Conservation (phyloP, 306 rosid species). For the Dicorynia guianensis region DNA sequence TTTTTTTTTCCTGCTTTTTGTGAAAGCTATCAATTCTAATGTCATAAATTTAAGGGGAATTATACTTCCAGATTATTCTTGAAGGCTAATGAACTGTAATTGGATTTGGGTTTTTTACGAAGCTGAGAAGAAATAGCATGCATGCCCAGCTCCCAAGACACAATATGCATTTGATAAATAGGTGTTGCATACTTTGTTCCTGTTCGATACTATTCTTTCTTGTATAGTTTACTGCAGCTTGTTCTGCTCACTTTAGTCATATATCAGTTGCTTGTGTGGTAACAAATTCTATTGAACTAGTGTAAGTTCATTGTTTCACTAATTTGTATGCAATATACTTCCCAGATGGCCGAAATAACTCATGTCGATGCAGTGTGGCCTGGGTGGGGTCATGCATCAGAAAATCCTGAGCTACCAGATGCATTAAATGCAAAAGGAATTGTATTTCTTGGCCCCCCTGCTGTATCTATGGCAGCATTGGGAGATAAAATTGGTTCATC, state of each 20-base stretch:
- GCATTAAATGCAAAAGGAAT: constrained; percentile 89
- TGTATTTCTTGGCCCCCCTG: constrained; percentile 95
- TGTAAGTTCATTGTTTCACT: constrained; percentile 21
- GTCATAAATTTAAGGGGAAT: background rate
- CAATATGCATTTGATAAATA: constrained; percentile 17
- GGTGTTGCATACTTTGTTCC: constrained; percentile 9
- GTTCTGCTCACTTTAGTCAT: constrained; percentile 29
- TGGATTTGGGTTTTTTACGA: too few relatives aligned
- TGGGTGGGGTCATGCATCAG: constrained; percentile 99
- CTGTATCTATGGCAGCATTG: constrained; percentile 93
- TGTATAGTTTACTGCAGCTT: constrained; percentile 23
- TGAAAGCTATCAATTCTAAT: constrained; percentile 7
- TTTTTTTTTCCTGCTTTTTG: background rate
- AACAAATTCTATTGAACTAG: constrained; percentile 17
- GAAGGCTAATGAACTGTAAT: background rate
- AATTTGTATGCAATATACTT: constrained; percentile 36
- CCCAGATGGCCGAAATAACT: constrained; percentile 94
- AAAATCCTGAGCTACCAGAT: constrained; percentile 98
- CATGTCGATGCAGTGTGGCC: constrained; percentile 99
- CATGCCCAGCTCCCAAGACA: constrained; percentile 4
- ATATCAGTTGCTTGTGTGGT: constrained; percentile 20
- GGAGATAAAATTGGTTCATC: constrained; percentile 99
- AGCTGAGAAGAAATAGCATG: background rate
- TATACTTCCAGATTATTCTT: background rate
- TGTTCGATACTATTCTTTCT: constrained; percentile 28